Evolutionary conservation across 164 flowering plant species (phyloP).

Genomic region (Vitis cinerea): DNA sequence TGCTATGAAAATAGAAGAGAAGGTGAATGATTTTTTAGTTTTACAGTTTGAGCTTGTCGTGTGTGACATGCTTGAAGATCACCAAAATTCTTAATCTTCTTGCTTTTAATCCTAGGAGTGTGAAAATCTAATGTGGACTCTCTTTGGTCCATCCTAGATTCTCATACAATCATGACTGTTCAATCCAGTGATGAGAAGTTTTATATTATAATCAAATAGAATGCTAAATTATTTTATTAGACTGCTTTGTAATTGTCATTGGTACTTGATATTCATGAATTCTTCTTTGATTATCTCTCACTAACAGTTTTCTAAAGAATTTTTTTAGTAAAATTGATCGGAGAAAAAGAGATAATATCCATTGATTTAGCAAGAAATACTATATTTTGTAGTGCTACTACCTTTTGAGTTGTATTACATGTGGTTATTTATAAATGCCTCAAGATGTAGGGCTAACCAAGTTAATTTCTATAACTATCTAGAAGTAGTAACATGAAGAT

Average conservation of each 20-base stretch:
- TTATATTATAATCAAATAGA: conserved; percentile 4
- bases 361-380: not conserved
- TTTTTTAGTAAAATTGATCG: not conserved
- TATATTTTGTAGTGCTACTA: not conserved
- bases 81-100: not conserved
- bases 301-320: not conserved
- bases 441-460: not conserved
- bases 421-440: not conserved
- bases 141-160: conserved; percentile 84
- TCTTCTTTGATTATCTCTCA: not conserved
- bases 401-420: not conserved
- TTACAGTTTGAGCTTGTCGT: not conserved
- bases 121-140: conserved; percentile 80
- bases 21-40: not conserved
- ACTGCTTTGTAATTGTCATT: not conserved
- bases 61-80: not conserved
- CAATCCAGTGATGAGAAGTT: conserved; percentile 98
- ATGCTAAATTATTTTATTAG: not conserved
- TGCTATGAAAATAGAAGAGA: no score
- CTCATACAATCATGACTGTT: conserved; percentile 95
- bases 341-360: not conserved
- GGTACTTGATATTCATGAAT: not conserved
- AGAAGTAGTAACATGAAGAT: not conserved
- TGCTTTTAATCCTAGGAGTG: conserved; percentile 50
- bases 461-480: not conserved